A percentile compares a stretch with the other conserved stretches of the same genome.
phyloP scores from a whole-genome alignment of 345 rosid genomes.

The Alliaria petiolata region DNA sequence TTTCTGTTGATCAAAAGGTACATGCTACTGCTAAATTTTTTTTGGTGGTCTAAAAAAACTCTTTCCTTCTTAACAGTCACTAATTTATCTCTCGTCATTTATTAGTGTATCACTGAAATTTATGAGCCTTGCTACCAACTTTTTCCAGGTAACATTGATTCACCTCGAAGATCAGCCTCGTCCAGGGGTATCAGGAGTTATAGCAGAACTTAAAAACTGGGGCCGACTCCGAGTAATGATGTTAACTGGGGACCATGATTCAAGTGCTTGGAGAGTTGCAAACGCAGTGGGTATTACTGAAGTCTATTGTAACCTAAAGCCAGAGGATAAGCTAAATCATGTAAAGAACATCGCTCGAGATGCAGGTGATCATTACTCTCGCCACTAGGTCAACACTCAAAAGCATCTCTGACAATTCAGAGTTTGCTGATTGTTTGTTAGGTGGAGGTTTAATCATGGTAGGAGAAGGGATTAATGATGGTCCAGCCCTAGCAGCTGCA shows the following conservation, averaged over 20 bases:
- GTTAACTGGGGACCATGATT: conserved; percentile 92
- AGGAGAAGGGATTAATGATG: conserved; percentile 98
- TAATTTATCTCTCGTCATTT: conserved; percentile 6
- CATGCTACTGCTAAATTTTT: background rate
- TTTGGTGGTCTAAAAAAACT: conserved; percentile 5
- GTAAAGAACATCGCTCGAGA: conserved; percentile 71
- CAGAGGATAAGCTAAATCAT: conserved; percentile 87
- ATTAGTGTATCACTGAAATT: conserved; percentile 9
- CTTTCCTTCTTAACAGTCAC: background rate
- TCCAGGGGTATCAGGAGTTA: conserved; percentile 70
- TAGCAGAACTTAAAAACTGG: conserved; percentile 54
- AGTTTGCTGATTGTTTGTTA: conserved; percentile 33
- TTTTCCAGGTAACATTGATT: conserved; percentile 72
- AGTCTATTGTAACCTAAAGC: conserved; percentile 80
- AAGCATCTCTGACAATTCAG: background rate
- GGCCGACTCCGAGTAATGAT: conserved; percentile 75
- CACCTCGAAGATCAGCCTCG: conserved; percentile 97
- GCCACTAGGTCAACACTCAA: background rate
- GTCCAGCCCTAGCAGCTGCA: conserved; percentile 97
- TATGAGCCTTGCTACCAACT: conserved; percentile 15
- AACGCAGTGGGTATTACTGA: conserved; percentile 79
- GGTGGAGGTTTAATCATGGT: conserved; percentile 97
- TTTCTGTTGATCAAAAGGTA: conserved; percentile 87
- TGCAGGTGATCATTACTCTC: conserved; percentile 47
- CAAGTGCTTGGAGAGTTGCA: conserved; percentile 96